Evolutionary conservation across 345 rosid species (phyloP), one percentile per base, ranked within the genome.

Genomic region (Brassica carinata): DNA sequence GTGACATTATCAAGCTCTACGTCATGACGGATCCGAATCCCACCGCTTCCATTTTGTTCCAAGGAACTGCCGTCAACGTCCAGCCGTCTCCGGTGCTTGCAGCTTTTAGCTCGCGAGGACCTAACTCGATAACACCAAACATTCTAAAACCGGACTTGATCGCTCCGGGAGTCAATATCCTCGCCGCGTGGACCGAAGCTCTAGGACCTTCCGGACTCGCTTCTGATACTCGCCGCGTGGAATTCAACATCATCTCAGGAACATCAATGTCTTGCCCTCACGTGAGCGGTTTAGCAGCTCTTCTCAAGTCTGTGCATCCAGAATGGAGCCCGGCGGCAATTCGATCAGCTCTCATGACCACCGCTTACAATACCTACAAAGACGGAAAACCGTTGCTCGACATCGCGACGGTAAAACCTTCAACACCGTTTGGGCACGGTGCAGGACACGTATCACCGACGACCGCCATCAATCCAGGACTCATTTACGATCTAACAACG

Each of bases 181-280:
- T 94, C 58, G 98, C 98, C 1, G 96, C 84, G 0, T 92, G 90
- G 88, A 79, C 98, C 0, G 85, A 86, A 6, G 82, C 85, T 2
- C 58, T 69, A 0, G 90, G 91, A n/a, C 97, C 98, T 0, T 82
- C 97, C 8, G 88, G 87, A 5, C 68, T 84, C 5, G 9, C 85
- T 0, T 7, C 57, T 1, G 97, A 90, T 64, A 3, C 34, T 15
- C 84, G 97, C 36, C 90, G 86, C 0, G 87, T 89, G 13, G 85
- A 70, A 11, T 94, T 88, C 72, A 94, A 89, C 82, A 89, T 90
- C n/a, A 80, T 92, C 55, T 94, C 94, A 0, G 98, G 98, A 11
- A 94, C 97, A 3, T 92, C 97, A 0, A 92, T 94, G 98, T 92
- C 98, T 1, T 94, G 98, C 83, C 98, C 98, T 0, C 98, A 94